Conservation (phyloP, 345 rosid genomes). For the Eutrema heterophyllum region DNA sequence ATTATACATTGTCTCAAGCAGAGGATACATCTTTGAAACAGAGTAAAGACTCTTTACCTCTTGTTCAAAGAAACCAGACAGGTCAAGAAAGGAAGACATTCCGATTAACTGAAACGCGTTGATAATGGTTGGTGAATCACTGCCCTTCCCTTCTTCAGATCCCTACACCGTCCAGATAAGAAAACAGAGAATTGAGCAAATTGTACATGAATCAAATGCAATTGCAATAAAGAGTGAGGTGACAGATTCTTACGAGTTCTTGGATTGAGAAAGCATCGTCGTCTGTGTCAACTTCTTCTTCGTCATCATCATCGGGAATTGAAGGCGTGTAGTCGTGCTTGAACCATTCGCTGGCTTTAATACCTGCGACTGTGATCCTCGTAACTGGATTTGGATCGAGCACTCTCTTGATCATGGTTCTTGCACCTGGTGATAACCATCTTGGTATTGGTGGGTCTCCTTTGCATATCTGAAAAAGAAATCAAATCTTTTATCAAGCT, state of each 20-base stretch:
- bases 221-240: not conserved
- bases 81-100: conserved; percentile 92
- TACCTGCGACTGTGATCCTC: conserved; percentile 56
- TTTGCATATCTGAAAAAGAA: conserved; percentile 62
- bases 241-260: conserved; percentile 44
- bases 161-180: conserved; percentile 36
- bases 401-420: conserved; percentile 62
- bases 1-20: conserved; percentile 1
- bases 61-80: conserved; percentile 88
- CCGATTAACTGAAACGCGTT: conserved; percentile 95
- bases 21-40: not conserved
- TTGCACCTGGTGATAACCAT: conserved; percentile 79
- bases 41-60: conserved; percentile 46
- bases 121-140: conserved; percentile 53
- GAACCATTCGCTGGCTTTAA: conserved; percentile 81
- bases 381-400: conserved; percentile 78
- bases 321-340: conserved; percentile 56
- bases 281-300: conserved; percentile 50
- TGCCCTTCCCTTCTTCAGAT: conserved; percentile 44
- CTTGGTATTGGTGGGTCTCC: conserved; percentile 79
- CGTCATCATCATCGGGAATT: conserved; percentile 66
- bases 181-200: conserved; percentile 4
- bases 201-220: not conserved
- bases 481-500: not conserved
- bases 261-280: conserved; percentile 51